These are phyloP conservation scores for Turnera subulata DNA, from an alignment of 345 rosid species.

Conservation along the genomic window DNA sequence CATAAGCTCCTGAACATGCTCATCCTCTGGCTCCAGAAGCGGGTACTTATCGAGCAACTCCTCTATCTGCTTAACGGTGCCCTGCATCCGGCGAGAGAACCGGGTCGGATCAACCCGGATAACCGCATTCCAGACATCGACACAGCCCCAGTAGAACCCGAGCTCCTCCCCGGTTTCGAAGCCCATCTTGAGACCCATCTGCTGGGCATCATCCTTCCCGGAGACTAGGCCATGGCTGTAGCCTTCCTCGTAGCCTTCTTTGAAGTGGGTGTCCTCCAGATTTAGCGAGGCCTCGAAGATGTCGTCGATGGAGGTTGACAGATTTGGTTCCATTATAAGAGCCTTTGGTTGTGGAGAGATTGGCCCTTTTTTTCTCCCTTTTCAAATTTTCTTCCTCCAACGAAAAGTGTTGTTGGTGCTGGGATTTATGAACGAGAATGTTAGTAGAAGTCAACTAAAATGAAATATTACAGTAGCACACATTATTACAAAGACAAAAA, in stretches of 20 bases:
- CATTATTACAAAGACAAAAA: no score
- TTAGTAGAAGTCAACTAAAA: no score
- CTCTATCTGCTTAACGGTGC: constrained; percentile 54
- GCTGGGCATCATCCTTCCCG: constrained; percentile 59
- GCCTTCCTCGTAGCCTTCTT: constrained; percentile 43
- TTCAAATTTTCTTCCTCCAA: no score
- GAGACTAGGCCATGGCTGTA: constrained; percentile 45
- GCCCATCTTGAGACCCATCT: constrained; percentile 58
- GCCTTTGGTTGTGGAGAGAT: no score
- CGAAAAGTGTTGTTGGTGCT: no score
- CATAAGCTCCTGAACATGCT: constrained; percentile 50
- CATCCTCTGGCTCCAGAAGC: constrained; percentile 59
- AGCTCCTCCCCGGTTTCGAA: constrained; percentile 74
- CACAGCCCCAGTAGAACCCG: constrained; percentile 78
- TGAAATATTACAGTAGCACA: no score
- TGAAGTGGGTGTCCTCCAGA: constrained; percentile 56
- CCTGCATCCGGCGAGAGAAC: constrained; percentile 52
- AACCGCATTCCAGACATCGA: constrained; percentile 58
- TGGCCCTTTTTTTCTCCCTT: no score
- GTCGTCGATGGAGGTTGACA: constrained; percentile 31
- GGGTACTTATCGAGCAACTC: constrained; percentile 53
- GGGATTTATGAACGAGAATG: no score
- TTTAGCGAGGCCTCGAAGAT: constrained; percentile 48
- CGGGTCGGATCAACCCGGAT: constrained; percentile 40
- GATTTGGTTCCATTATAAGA: neutral